Conservation (phyloP, 2,329 filamentous ascomycete species). For the Xylaria sp. region DNA sequence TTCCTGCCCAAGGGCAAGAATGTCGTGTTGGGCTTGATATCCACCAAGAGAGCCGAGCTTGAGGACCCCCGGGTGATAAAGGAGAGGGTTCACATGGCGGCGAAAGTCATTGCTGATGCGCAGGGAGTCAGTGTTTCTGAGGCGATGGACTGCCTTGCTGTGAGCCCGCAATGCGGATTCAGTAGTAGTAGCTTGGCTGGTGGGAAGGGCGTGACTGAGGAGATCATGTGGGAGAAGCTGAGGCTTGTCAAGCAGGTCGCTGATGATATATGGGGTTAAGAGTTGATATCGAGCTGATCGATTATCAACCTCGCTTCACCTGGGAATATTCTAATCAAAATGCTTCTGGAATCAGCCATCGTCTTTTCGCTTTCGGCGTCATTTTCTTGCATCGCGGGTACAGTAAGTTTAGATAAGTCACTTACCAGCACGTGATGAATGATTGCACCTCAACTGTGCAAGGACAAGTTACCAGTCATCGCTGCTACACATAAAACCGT, state of each 20-base stretch:
- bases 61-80: slow-evolving; percentile 58
- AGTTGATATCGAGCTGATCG: neutral
- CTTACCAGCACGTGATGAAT: neutral
- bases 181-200: slow-evolving; percentile 46
- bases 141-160: slow-evolving; percentile 63
- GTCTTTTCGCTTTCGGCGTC: neutral
- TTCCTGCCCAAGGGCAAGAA: slow-evolving; percentile 60
- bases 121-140: slow-evolving; percentile 62
- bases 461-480: neutral
- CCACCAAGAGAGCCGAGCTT: slow-evolving; percentile 59
- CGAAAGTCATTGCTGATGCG: slow-evolving; percentile 67
- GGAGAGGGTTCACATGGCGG: slow-evolving; percentile 56
- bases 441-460: neutral
- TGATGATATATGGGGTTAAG: slow-evolving; percentile 41
- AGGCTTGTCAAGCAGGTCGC: slow-evolving; percentile 42
- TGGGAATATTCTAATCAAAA: neutral
- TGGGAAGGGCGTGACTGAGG: slow-evolving; percentile 44
- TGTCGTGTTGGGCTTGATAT: slow-evolving; percentile 61
- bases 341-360: neutral
- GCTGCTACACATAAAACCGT: neutral
- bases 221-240: slow-evolving; percentile 46
- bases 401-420: neutral
- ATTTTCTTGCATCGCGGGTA: neutral
- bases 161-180: slow-evolving; percentile 66
- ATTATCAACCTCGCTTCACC: neutral